Percentiles rank a stretch among this genome's conserved stretches.
phyloP scores from a whole-genome alignment of 352 stramenopile species.

The Discostella stelligera region DNA sequence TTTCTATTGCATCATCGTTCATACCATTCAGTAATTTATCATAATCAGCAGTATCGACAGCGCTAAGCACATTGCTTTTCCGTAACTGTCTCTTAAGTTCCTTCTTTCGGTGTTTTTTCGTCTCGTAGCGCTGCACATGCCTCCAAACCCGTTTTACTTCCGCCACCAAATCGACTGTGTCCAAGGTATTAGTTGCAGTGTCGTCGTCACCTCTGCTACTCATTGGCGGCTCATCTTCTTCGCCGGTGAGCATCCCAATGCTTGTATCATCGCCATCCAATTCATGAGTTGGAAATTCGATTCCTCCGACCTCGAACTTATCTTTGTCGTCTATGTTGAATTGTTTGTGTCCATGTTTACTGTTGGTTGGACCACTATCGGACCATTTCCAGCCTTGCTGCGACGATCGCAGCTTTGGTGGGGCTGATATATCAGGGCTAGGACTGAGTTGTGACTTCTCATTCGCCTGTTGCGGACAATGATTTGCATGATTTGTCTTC shows the following conservation, averaged over 20 bases:
- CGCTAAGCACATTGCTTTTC: slow-evolving; percentile 4
- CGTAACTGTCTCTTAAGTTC: slow-evolving; percentile 12
- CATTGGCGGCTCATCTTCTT: slow-evolving; percentile 20
- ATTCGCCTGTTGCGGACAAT: not conserved
- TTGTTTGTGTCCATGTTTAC: not conserved
- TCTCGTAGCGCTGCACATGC: slow-evolving; percentile 44
- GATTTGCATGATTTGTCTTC: not conserved
- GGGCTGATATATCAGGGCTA: not conserved
- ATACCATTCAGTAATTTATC: not conserved
- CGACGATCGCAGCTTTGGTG: not conserved
- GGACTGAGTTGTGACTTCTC: not conserved
- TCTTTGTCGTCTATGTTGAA: slow-evolving; percentile 6
- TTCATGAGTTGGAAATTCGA: slow-evolving; percentile 24
- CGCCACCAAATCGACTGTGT: slow-evolving; percentile 43
- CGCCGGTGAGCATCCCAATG: slow-evolving; percentile 38
- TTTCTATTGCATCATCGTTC: not conserved
- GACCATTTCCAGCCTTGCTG: not conserved
- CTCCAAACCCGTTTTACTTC: slow-evolving; percentile 49
- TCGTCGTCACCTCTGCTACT: slow-evolving; percentile 22
- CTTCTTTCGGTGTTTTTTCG: slow-evolving; percentile 31
- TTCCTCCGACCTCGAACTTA: slow-evolving; percentile 16
- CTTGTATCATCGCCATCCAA: slow-evolving; percentile 3
- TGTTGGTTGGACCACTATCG: not conserved
- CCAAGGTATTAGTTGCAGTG: slow-evolving; percentile 37
- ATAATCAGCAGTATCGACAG: not conserved